phyloP scores from a whole-genome alignment of 2,329 filamentous ascomycete species.

The Fusarium sp. region DNA sequence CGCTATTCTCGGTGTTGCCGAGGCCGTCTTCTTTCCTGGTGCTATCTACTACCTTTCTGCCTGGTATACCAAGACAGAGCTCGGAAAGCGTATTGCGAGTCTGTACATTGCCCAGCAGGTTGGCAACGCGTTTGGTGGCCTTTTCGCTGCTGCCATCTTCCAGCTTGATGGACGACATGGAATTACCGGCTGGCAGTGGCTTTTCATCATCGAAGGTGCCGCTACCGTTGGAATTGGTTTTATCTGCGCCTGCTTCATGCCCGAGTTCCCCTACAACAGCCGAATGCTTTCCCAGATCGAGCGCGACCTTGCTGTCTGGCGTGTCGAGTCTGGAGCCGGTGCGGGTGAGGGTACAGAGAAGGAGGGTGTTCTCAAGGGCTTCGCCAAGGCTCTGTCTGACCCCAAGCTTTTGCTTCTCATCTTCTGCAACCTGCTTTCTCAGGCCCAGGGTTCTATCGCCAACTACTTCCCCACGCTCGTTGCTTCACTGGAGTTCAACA shows the following conservation, averaged over 20 bases:
- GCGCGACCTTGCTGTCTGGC: conserved; percentile 53
- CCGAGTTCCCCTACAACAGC: conserved; percentile 58
- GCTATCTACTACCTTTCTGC: conserved; percentile 57
- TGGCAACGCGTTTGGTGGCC: conserved; percentile 52
- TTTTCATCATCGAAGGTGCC: conserved; percentile 50
- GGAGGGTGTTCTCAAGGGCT: conserved; percentile 47
- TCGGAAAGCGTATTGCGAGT: conserved; percentile 51
- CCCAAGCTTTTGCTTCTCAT: conserved; percentile 57
- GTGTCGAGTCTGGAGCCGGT: conserved; percentile 55
- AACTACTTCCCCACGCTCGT: conserved; percentile 53
- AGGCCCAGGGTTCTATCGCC: conserved; percentile 55
- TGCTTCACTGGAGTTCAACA: conserved; percentile 51
- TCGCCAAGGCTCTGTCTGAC: conserved; percentile 53
- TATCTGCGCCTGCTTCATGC: conserved; percentile 56
- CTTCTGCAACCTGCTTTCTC: conserved; percentile 57
- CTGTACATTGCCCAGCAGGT: conserved; percentile 50
- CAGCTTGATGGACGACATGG: conserved; percentile 49
- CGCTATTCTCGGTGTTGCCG: conserved; percentile 63
- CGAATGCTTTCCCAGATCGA: conserved; percentile 50
- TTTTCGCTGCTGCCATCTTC: conserved; percentile 54
- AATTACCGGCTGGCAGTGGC: conserved; percentile 48
- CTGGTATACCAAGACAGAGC: conserved; percentile 59
- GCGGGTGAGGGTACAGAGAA: conserved; percentile 56
- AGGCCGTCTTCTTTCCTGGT: conserved; percentile 70
- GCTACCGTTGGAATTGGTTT: conserved; percentile 18